Percentiles rank a stretch among this genome's conserved stretches.
phyloP scores from a whole-genome alignment of 2,329 filamentous ascomycete genomes.

The Aspergillus fructus region DNA sequence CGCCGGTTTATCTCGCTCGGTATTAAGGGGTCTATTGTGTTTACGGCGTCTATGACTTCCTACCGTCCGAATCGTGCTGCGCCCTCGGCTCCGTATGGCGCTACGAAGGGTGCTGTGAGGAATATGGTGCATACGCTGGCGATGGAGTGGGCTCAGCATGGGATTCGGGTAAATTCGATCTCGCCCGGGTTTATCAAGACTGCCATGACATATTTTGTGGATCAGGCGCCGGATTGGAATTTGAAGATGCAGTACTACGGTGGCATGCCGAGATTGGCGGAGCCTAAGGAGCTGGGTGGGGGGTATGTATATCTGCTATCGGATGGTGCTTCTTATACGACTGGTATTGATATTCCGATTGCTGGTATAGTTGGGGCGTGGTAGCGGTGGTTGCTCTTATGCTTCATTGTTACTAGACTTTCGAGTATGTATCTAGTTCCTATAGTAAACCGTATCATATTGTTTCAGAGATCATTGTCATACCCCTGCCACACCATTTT shows the following conservation, averaged over 20 bases:
- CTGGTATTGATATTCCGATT: slow-evolving; percentile 39
- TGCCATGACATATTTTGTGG: slow-evolving; percentile 44
- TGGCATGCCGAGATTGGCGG: slow-evolving; percentile 55
- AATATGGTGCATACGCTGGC: slow-evolving; percentile 35
- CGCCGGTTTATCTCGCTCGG: slow-evolving; percentile 43
- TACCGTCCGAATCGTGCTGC: slow-evolving; percentile 52
- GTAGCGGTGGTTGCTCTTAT: slow-evolving; percentile 13
- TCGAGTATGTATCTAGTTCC: no score
- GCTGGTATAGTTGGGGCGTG: slow-evolving; percentile 40
- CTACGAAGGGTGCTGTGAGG: slow-evolving; percentile 44
- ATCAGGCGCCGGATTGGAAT: slow-evolving; percentile 50
- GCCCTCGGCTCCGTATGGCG: slow-evolving; percentile 52
- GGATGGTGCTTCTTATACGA: slow-evolving; percentile 44
- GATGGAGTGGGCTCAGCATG: slow-evolving; percentile 51
- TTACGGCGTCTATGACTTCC: slow-evolving; percentile 50
- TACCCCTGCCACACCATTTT: slow-evolving; percentile 21
- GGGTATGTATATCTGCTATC: slow-evolving; percentile 57
- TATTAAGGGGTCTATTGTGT: slow-evolving; percentile 40
- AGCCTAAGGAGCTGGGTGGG: slow-evolving; percentile 55
- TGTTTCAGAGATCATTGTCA: neutral
- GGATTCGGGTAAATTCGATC: slow-evolving; percentile 43
- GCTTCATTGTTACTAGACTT: no score
- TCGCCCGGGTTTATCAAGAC: slow-evolving; percentile 47
- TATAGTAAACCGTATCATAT: no score
- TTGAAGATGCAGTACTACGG: slow-evolving; percentile 59